Base-by-base conservation (phyloP, 2,329 filamentous ascomycete species). In the Lachnellula cervina region DNA sequence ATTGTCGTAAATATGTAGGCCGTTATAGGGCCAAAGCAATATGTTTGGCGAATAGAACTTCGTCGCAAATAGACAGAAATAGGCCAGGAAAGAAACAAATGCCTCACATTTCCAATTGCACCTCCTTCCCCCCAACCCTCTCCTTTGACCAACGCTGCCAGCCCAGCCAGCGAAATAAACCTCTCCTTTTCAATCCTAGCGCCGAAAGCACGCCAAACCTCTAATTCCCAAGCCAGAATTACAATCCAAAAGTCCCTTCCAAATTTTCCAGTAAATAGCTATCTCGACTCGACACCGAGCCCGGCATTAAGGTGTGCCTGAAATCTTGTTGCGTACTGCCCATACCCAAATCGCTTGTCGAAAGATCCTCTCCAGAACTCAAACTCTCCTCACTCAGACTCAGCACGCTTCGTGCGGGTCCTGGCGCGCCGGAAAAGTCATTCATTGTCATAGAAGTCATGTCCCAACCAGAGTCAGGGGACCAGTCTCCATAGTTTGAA, bases 301-400 rank as follows among this genome's bases (percentile, higher is more conserved):
- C 55, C 3, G 54, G 34, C 43, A 63, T 49, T 14, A 65, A 50
- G n/a, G 49, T 34, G 9, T 61, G 57, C 16, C 55, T 49, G 32
- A 64, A 62, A 32, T 65, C 63, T 9, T 51, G 49, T 34, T 51
- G 49, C 38, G 57, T 55, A 3, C 60, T 51, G 8, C 58, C 58
- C 28, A 63, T 42, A 19, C 61, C 59, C 16, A 66, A 56, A 32
- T 68, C 66, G 46, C 59, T 67, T 14, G 59, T 54, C 8, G 62
- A 64, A 35, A 69, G 37, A 42, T 77, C 76, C 47, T 75, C 74
- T 2, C 80, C 77, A 16, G 80, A 81, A 16, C 75, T 81, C 55
- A 83, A 63, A 56, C 80, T 83, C 66, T 84, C 81, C 47, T 83
- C 81, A 5, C 79, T 82, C 58, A 82, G 80, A 68, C 80, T 83